A percentile compares a stretch with the other conserved stretches of the same genome.
Evolutionary conservation across 2,329 filamentous ascomycete genomes (phyloP).

Genomic region (Fusarium heterosporum): DNA sequence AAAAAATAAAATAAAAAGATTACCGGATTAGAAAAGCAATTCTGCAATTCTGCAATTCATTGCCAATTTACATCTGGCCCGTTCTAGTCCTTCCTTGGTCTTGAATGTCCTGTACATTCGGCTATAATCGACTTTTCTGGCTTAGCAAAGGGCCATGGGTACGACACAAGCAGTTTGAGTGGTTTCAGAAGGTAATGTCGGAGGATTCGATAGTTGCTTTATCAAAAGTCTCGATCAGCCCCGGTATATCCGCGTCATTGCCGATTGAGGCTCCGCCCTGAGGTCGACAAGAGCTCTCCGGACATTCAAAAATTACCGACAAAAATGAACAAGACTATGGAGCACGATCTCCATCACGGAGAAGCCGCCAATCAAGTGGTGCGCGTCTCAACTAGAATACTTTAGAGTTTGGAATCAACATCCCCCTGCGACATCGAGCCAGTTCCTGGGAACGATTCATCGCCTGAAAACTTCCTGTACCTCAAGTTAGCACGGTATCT

Average conservation of each 20-base stretch:
- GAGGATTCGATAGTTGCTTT: background rate
- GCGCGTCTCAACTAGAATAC: slow-evolving; percentile 6
- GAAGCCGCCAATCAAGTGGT: slow-evolving; percentile 9
- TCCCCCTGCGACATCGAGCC: slow-evolving; percentile 52
- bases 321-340: slow-evolving; percentile 4
- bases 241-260: slow-evolving; percentile 16
- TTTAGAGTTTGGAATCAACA: slow-evolving; percentile 50
- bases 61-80: background rate
- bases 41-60: background rate
- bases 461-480: slow-evolving; percentile 62
- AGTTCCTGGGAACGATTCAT: slow-evolving; percentile 64
- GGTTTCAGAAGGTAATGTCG: background rate
- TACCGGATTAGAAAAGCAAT: slow-evolving; percentile 3
- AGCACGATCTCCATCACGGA: background rate
- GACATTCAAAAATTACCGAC: background rate
- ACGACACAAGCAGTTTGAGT: slow-evolving; percentile 2
- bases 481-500: slow-evolving; percentile 34
- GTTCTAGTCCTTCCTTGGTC: slow-evolving; percentile 7
- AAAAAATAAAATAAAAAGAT: background rate
- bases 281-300: background rate
- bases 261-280: background rate
- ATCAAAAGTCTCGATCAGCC: background rate
- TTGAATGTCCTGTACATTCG: slow-evolving; percentile 6
- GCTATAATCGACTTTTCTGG: slow-evolving; percentile 2
- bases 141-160: slow-evolving; percentile 8